phyloP scores from a whole-genome alignment of 805 yeast genomes.

The Clavispora santaluciae region DNA sequence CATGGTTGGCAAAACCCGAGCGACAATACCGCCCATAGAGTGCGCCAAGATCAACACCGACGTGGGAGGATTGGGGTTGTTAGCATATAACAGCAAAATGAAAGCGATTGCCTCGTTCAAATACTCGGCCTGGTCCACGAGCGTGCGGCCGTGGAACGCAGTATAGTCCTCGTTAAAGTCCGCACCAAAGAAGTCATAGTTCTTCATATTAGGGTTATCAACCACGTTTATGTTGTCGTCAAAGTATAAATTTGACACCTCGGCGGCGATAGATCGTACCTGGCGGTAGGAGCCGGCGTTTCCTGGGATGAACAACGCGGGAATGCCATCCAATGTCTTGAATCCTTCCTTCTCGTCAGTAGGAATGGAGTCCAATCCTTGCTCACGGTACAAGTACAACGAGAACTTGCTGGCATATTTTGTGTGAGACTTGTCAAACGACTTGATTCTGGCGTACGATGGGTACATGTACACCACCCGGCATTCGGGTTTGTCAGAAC shows the following conservation, averaged over 20 bases:
- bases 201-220: slow-evolving; percentile 31
- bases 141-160: slow-evolving; percentile 91
- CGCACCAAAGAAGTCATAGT: slow-evolving; percentile 82
- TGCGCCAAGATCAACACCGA: slow-evolving; percentile 84
- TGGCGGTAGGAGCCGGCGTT: slow-evolving; percentile 94
- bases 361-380: slow-evolving; percentile 59
- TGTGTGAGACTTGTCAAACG: slow-evolving; percentile 68
- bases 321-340: slow-evolving; percentile 57
- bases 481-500: slow-evolving; percentile 46
- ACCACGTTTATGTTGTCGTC: slow-evolving; percentile 23
- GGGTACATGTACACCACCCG: slow-evolving; percentile 76
- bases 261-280: slow-evolving; percentile 87
- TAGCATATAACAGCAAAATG: slow-evolving; percentile 64
- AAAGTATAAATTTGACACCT: slow-evolving; percentile 53
- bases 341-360: slow-evolving; percentile 25
- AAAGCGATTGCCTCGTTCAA: slow-evolving; percentile 80
- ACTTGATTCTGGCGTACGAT: slow-evolving; percentile 68
- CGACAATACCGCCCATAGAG: slow-evolving; percentile 97
- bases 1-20: slow-evolving; percentile 75
- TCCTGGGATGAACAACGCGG: slow-evolving; percentile 92
- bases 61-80: slow-evolving; percentile 41
- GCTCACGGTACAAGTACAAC: slow-evolving; percentile 83
- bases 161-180: slow-evolving; percentile 95
- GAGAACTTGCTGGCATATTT: slow-evolving; percentile 76
- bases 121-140: slow-evolving; percentile 91